These are phyloP conservation scores for Trichophyton benhamiae DNA, from an alignment of 2,329 filamentous ascomycete genomes.

Conservation along the genomic window DNA sequence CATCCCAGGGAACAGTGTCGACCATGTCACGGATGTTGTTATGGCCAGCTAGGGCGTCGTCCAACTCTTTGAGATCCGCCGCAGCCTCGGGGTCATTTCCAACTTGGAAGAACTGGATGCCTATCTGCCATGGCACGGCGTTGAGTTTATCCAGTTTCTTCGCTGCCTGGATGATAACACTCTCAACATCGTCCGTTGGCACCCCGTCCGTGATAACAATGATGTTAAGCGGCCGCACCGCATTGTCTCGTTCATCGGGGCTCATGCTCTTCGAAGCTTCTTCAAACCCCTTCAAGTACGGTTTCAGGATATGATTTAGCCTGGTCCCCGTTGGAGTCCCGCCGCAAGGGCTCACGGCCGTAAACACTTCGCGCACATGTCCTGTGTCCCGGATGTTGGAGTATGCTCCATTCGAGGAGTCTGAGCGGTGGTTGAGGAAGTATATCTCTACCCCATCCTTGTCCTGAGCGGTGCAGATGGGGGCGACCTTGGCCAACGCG, in stretches of 20 bases:
- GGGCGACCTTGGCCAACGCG: constrained; percentile 61
- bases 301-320: constrained; percentile 57
- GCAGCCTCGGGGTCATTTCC: constrained; percentile 58
- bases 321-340: constrained; percentile 64
- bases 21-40: constrained; percentile 69
- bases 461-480: constrained; percentile 70
- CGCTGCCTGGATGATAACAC: constrained; percentile 54
- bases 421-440: constrained; percentile 61
- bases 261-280: constrained; percentile 15
- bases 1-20: constrained; percentile 68
- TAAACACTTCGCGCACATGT: constrained; percentile 58
- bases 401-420: constrained; percentile 44
- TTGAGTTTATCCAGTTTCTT: constrained; percentile 50
- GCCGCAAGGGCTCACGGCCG: constrained; percentile 49
- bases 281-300: constrained; percentile 53
- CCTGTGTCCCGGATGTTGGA: constrained; percentile 48
- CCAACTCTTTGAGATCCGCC: constrained; percentile 55
- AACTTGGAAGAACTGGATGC: constrained; percentile 93
- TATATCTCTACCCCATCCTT: constrained; percentile 78
- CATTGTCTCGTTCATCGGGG: constrained; percentile 17
- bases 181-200: constrained; percentile 66
- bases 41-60: constrained; percentile 55
- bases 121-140: constrained; percentile 69
- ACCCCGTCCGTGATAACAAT: constrained; percentile 87
- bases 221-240: constrained; percentile 69